These are phyloP conservation scores for Linderniella brevidens DNA, from an alignment of 257 asterid species.

Conservation along the genomic window DNA sequence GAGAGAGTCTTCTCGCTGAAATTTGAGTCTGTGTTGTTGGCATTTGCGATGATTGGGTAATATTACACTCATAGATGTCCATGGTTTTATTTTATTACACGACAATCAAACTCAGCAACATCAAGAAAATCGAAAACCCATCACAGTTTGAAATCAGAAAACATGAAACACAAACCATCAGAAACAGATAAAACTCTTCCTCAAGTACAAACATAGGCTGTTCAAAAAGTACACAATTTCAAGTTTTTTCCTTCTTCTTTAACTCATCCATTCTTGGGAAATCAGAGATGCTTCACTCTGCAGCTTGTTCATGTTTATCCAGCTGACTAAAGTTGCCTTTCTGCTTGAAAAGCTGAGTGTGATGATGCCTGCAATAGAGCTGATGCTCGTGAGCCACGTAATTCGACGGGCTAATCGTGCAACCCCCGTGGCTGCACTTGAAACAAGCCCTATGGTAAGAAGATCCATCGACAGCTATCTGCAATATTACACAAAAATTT, in stretches of 20 bases:
- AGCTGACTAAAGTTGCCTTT: constrained; percentile 69
- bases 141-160: no score
- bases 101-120: no score
- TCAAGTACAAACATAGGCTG: no score
- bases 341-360: constrained; percentile 57
- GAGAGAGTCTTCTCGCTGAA: constrained; percentile 25
- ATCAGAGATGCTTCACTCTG: constrained; percentile 15
- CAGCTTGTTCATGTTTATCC: constrained; percentile 22
- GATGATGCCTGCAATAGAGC: constrained; percentile 75
- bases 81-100: no score
- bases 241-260: neutral
- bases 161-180: no score
- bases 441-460: constrained; percentile 60
- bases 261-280: neutral
- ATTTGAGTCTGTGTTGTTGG: constrained; percentile 5
- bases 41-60: no score
- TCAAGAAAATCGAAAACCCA: no score
- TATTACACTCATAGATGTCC: no score
- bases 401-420: constrained; percentile 66
- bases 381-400: constrained; percentile 57
- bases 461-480: constrained; percentile 71
- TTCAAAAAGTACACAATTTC: no score
- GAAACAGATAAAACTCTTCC: no score
- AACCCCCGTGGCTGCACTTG: constrained; percentile 70
- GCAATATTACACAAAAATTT: neutral